Percentiles rank a stretch among this genome's conserved stretches.
phyloP scores from a whole-genome alignment of 139 green algal genomes.

The Limnomonas spitsbergensis region DNA sequence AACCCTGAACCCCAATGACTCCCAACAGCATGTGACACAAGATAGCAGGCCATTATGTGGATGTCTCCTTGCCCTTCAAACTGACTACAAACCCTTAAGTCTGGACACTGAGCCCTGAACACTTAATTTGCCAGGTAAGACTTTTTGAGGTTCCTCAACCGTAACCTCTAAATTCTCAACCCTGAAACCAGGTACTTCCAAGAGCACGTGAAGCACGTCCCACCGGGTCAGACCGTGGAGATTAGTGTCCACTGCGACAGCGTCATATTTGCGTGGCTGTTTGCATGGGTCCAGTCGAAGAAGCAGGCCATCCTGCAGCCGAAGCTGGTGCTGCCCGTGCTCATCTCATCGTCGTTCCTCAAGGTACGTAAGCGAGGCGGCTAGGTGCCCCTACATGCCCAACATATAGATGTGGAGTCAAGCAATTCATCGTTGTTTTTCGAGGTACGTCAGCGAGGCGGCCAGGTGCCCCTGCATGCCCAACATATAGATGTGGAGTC shows the following conservation, averaged over 20 bases:
- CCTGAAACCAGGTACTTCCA: constrained; percentile 7
- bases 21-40: no score
- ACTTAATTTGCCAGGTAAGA: no score
- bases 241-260: constrained; percentile 11
- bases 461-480: no score
- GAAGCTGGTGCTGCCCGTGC: background rate
- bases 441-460: background rate
- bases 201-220: constrained; percentile 3
- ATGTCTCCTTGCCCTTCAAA: no score
- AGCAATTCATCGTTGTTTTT: background rate
- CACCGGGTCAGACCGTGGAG: background rate
- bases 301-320: background rate
- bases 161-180: no score
- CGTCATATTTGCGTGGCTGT: constrained; percentile 11
- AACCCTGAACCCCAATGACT: no score
- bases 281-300: constrained; percentile 5
- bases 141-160: no score
- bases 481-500: no score
- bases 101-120: background rate
- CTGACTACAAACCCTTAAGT: background rate
- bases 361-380: background rate
- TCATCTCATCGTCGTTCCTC: constrained; percentile 12
- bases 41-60: no score
- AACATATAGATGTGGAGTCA: no score
- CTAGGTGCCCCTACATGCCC: no score